Evolutionary conservation across 2,329 filamentous ascomycete species (phyloP).

Genomic region (Aspergillus pseudoterreus): DNA sequence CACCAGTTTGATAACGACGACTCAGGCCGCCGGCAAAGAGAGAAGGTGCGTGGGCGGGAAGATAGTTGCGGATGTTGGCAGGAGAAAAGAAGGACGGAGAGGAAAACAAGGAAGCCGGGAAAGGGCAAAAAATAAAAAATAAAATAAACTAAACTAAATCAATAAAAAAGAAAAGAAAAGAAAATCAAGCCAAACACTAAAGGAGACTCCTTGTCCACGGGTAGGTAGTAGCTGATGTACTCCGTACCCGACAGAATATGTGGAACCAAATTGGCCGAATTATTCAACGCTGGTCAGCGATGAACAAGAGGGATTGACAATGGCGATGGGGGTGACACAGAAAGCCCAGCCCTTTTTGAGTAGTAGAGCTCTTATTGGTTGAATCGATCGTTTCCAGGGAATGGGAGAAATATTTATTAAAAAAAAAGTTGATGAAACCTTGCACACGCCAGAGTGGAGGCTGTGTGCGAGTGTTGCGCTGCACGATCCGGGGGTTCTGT

Average conservation of each 20-base stretch:
- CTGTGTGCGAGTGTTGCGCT: neutral
- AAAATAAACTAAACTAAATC: constrained; percentile 6
- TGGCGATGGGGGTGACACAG: neutral
- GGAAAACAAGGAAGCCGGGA: constrained; percentile 5
- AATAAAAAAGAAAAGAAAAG: constrained; percentile 3
- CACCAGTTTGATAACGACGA: neutral
- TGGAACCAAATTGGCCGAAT: neutral
- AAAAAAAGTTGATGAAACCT: too few relatives aligned
- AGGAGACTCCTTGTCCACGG: constrained; percentile 4
- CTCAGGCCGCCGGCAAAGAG: neutral
- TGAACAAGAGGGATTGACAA: neutral
- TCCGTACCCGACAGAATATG: neutral
- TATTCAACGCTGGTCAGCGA: neutral
- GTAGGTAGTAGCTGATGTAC: neutral
- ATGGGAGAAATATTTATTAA: too few relatives aligned
- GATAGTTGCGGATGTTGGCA: neutral
- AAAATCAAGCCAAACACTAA: neutral
- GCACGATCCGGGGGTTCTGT: neutral
- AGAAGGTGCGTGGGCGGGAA: constrained; percentile 1
- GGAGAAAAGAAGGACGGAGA: neutral
- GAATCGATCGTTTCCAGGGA: too few relatives aligned
- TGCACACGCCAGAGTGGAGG: neutral
- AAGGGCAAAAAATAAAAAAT: constrained; percentile 5
- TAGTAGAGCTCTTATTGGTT: too few relatives aligned
- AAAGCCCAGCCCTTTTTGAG: too few relatives aligned